These are phyloP conservation scores for Streptanthus diversifolius DNA, from an alignment of 345 rosid species.

Conservation along the genomic window DNA sequence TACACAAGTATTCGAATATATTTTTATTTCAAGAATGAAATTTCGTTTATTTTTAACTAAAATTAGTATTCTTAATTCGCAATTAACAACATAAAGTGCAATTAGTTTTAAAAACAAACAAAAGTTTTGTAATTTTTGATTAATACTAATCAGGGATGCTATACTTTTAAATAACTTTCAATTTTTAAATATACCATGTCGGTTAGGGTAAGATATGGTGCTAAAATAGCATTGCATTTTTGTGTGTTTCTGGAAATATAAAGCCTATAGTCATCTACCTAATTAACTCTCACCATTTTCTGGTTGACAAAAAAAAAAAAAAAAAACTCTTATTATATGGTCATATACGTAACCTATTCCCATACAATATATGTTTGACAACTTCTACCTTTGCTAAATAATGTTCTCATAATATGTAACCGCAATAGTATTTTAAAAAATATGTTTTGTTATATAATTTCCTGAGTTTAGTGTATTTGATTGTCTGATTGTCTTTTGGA, in stretches of 20 bases:
- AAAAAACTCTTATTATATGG: too few relatives aligned
- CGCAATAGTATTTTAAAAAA: not conserved
- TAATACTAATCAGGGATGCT: not conserved
- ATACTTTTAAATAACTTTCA: not conserved
- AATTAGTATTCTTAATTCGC: not conserved
- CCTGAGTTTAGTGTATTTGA: not conserved
- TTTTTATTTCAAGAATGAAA: not conserved
- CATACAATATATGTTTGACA: not conserved
- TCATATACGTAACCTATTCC: not conserved
- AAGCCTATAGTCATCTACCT: not conserved
- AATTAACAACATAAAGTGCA: not conserved
- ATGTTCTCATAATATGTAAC: not conserved
- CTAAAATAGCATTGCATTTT: not conserved
- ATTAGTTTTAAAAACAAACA: not conserved
- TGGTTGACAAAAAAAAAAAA: too few relatives aligned
- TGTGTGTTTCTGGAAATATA: not conserved
- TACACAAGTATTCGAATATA: constrained; percentile 9
- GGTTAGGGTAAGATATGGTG: not conserved
- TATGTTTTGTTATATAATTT: not conserved
- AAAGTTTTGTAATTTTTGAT: not conserved
- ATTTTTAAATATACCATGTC: not conserved
- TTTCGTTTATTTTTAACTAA: not conserved
- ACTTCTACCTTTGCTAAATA: not conserved
- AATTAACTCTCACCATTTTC: not conserved
- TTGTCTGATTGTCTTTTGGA: not conserved